A percentile compares a stretch with the other conserved stretches of the same genome.
Conservation (phyloP, 2,329 filamentous ascomycete genomes). For the Hypoxylon rubiginosum region DNA sequence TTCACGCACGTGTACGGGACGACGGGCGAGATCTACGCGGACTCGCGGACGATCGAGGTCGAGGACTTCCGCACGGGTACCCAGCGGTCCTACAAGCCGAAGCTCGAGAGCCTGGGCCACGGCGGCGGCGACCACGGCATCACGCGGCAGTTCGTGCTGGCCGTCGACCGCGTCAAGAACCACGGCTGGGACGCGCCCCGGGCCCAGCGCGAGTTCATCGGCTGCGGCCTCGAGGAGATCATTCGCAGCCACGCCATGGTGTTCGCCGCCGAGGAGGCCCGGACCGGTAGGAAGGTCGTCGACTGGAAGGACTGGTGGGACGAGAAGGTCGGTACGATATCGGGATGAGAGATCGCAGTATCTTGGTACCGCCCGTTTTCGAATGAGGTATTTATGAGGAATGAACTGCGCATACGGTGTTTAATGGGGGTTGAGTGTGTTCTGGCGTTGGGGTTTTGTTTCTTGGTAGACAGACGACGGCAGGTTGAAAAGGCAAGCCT, state of each 20-base stretch:
- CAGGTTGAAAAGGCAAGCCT: neutral
- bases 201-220: slow-evolving; percentile 82
- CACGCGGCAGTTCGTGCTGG: slow-evolving; percentile 83
- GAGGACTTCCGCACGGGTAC: slow-evolving; percentile 76
- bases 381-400: neutral
- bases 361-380: neutral
- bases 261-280: slow-evolving; percentile 92
- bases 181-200: slow-evolving; percentile 73
- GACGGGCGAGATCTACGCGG: slow-evolving; percentile 86
- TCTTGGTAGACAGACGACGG: neutral
- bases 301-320: slow-evolving; percentile 85
- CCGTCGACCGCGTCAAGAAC: slow-evolving; percentile 83
- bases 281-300: slow-evolving; percentile 76
- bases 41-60: slow-evolving; percentile 81
- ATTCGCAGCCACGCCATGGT: slow-evolving; percentile 93
- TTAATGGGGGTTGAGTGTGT: neutral
- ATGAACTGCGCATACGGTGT: neutral
- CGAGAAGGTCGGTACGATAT: slow-evolving; percentile 59
- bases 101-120: slow-evolving; percentile 70
- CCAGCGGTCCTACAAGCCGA: slow-evolving; percentile 70
- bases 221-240: slow-evolving; percentile 87
- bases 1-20: slow-evolving; percentile 89
- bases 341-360: neutral
- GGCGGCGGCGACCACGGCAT: slow-evolving; percentile 87
- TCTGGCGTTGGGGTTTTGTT: neutral